Evolutionary conservation across 495 filamentous ascomycete species (phyloP).

Genomic region (Penicillium steckii): DNA sequence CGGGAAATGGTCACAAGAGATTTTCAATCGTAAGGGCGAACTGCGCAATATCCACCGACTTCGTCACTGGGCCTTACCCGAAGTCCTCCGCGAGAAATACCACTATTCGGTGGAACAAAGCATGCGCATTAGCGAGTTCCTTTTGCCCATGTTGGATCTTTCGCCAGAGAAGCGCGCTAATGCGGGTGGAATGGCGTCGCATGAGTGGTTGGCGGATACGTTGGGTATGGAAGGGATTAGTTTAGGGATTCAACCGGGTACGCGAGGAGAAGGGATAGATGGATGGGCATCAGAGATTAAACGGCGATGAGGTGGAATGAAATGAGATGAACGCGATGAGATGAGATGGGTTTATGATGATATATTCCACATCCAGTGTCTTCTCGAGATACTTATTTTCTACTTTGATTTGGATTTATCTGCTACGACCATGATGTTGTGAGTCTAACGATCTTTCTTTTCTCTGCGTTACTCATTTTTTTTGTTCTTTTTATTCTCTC

Average conservation of each 20-base stretch:
- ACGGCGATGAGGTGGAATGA: conserved; percentile 58
- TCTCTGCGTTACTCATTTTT: too few species aligned
- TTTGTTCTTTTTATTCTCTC: neutral
- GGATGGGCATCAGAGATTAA: conserved; percentile 92
- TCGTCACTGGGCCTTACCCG: conserved; percentile 93
- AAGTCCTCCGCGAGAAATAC: conserved; percentile 95
- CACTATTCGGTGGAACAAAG: conserved; percentile 81
- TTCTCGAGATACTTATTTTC: conserved; percentile 4
- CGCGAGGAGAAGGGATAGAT: conserved; percentile 89
- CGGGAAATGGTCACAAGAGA: conserved; percentile 97
- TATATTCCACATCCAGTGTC: neutral
- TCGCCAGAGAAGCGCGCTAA: conserved; percentile 86
- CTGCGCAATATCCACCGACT: conserved; percentile 96
- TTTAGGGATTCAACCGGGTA: conserved; percentile 72
- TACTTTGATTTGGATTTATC: conserved; percentile 2
- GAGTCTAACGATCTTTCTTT: conserved; percentile 24
- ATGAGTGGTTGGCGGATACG: conserved; percentile 77
- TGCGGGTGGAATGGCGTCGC: conserved; percentile 89
- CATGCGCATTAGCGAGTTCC: conserved; percentile 77
- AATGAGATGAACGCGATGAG: neutral
- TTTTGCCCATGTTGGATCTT: conserved; percentile 90
- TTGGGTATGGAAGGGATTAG: conserved; percentile 82
- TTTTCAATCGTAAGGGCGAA: conserved; percentile 97
- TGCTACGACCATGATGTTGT: conserved; percentile 13
- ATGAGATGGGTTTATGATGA: neutral